These are phyloP conservation scores for Metschnikowia sp. DNA, from an alignment of 805 yeast genomes.

Conservation along the genomic window DNA sequence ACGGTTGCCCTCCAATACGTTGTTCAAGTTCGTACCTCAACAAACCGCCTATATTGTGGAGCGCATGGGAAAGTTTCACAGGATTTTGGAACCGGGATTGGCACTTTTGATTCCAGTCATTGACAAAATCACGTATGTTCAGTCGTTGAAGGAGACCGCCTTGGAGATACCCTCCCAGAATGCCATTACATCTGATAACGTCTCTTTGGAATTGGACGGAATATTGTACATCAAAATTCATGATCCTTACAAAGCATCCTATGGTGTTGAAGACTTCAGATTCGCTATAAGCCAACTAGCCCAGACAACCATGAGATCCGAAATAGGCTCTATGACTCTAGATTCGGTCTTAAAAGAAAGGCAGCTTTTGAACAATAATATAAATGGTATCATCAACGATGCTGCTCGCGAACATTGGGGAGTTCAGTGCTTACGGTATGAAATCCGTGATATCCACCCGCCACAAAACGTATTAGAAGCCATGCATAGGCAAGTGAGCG, in stretches of 20 bases:
- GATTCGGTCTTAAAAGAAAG: slow-evolving; percentile 78
- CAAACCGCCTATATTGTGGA: slow-evolving; percentile 91
- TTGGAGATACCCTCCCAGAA: slow-evolving; percentile 79
- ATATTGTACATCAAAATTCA: slow-evolving; percentile 72
- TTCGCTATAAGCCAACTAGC: slow-evolving; percentile 84
- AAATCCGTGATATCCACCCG: slow-evolving; percentile 84
- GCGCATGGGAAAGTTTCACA: slow-evolving; percentile 81
- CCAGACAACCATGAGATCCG: slow-evolving; percentile 88
- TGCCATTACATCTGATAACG: slow-evolving; percentile 85
- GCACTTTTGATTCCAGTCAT: slow-evolving; percentile 69
- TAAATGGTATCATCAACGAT: slow-evolving; percentile 75
- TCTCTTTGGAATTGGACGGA: slow-evolving; percentile 81
- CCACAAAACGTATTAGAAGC: slow-evolving; percentile 83
- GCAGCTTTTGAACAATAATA: slow-evolving; percentile 66
- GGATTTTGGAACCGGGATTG: slow-evolving; percentile 67
- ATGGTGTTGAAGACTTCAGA: slow-evolving; percentile 85
- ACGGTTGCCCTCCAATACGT: slow-evolving; percentile 69
- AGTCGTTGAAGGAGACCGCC: slow-evolving; percentile 80
- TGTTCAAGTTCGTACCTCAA: slow-evolving; percentile 79
- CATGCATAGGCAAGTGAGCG: slow-evolving; percentile 87
- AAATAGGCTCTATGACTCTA: slow-evolving; percentile 77
- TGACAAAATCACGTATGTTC: slow-evolving; percentile 77
- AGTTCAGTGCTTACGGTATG: slow-evolving; percentile 76
- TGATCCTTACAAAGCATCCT: slow-evolving; percentile 82
- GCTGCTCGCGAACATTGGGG: slow-evolving; percentile 84